Evolutionary conservation across 2,329 filamentous ascomycete genomes (phyloP).

Genomic region (Plenodomus biglobosus): DNA sequence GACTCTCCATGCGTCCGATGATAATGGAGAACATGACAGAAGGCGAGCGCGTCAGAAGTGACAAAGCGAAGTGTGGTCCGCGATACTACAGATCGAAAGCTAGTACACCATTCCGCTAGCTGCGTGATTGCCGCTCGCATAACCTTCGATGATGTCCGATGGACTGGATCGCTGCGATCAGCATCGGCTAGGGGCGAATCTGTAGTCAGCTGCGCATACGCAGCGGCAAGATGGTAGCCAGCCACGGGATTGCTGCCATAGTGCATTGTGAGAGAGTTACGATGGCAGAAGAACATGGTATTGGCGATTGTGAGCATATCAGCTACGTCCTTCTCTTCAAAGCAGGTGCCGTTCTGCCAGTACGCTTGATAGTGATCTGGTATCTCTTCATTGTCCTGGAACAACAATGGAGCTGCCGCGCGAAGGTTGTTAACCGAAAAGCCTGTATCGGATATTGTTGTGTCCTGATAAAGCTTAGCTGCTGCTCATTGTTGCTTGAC

Average conservation of each 20-base stretch:
- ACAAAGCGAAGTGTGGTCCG: slow-evolving; percentile 51
- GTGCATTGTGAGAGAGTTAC: slow-evolving; percentile 45
- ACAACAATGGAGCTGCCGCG: slow-evolving; percentile 30
- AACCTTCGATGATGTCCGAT: not conserved
- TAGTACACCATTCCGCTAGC: slow-evolving; percentile 51
- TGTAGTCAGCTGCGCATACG: not conserved
- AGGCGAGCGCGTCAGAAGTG: slow-evolving; percentile 53
- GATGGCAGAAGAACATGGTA: slow-evolving; percentile 47
- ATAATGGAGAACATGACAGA: slow-evolving; percentile 57
- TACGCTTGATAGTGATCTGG: slow-evolving; percentile 18
- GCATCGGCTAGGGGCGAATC: not conserved
- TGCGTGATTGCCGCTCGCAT: slow-evolving; percentile 46
- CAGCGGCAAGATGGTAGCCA: slow-evolving; percentile 58
- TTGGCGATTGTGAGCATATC: slow-evolving; percentile 28
- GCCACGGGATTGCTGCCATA: slow-evolving; percentile 56
- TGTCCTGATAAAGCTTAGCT: not conserved
- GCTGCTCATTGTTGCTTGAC: not conserved
- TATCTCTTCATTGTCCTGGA: slow-evolving; percentile 8
- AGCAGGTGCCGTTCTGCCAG: slow-evolving; percentile 34
- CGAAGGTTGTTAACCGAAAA: slow-evolving; percentile 8
- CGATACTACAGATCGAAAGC: slow-evolving; percentile 41
- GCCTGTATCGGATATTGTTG: not conserved
- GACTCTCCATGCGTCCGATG: slow-evolving; percentile 27
- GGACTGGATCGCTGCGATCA: not conserved
- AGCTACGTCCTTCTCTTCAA: slow-evolving; percentile 10